phyloP scores from a whole-genome alignment of 306 rosid species.

The Albizia julibrissin region DNA sequence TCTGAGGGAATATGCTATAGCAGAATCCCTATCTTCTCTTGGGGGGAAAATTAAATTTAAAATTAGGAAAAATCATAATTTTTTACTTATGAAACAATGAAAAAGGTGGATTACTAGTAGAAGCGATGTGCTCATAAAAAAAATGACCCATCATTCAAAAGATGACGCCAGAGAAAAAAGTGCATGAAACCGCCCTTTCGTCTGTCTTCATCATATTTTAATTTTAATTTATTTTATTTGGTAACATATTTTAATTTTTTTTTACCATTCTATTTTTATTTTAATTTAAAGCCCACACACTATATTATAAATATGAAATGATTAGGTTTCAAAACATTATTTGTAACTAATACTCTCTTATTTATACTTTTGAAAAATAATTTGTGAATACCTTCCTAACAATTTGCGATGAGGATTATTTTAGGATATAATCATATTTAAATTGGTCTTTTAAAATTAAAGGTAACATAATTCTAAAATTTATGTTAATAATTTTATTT shows the following conservation, averaged over 20 bases:
- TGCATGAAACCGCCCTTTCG: neutral
- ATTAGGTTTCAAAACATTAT: neutral
- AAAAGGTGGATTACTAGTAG: neutral
- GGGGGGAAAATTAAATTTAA: neutral
- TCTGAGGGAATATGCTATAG: neutral
- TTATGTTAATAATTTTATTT: no score
- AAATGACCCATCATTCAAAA: neutral
- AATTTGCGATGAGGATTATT: no score
- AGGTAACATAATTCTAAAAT: no score
- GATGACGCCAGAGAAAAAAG: neutral
- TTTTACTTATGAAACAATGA: neutral
- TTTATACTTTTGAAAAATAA: no score
- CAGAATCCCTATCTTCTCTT: neutral
- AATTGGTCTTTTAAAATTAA: neutral
- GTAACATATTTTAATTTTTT: no score
- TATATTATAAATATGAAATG: no score
- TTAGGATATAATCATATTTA: no score
- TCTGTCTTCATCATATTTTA: neutral
- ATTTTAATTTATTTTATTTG: neutral
- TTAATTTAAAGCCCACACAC: neutral
- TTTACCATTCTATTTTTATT: neutral
- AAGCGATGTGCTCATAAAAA: neutral
- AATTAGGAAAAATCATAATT: neutral
- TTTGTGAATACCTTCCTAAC: no score
- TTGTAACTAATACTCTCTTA: no score